These are phyloP conservation scores for Fusarium napiforme DNA, from an alignment of 2,329 filamentous ascomycete genomes.

Conservation along the genomic window DNA sequence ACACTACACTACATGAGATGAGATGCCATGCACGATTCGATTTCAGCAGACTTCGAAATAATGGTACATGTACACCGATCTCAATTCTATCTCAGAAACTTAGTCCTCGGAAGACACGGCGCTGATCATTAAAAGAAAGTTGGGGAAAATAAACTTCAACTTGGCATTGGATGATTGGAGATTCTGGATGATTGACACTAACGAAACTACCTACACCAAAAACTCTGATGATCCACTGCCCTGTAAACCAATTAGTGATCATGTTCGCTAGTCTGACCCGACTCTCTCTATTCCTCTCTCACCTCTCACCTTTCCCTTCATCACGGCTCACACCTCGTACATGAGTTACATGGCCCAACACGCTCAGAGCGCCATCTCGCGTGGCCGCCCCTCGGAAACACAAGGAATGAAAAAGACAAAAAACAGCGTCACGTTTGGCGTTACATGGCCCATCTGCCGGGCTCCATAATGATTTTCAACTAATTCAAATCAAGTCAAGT, in stretches of 20 bases:
- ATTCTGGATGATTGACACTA: neutral
- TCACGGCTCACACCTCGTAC: slow-evolving; percentile 36
- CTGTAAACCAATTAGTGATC: neutral
- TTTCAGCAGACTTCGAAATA: slow-evolving; percentile 15
- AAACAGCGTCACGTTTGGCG: slow-evolving; percentile 12
- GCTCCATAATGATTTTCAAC: slow-evolving; percentile 17
- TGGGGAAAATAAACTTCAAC: neutral
- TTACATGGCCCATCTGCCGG: slow-evolving; percentile 43
- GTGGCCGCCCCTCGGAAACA: slow-evolving; percentile 42
- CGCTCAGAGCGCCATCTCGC: slow-evolving; percentile 42
- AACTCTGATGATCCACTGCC: neutral
- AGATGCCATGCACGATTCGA: slow-evolving; percentile 24
- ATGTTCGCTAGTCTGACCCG: neutral
- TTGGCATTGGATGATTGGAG: neutral
- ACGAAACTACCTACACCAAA: neutral
- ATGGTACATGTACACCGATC: slow-evolving; percentile 4
- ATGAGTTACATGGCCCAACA: slow-evolving; percentile 29
- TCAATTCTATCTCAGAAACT: neutral
- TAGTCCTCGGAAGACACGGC: neutral
- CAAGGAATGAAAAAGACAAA: slow-evolving; percentile 16
- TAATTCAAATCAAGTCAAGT: neutral
- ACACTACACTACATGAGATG: neutral
- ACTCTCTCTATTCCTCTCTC: neutral
- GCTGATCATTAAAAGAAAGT: neutral
- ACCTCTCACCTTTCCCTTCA: neutral